These are phyloP conservation scores for Agaricus subrufescens DNA, from an alignment of 768 basidiomycete species.

Conservation along the genomic window DNA sequence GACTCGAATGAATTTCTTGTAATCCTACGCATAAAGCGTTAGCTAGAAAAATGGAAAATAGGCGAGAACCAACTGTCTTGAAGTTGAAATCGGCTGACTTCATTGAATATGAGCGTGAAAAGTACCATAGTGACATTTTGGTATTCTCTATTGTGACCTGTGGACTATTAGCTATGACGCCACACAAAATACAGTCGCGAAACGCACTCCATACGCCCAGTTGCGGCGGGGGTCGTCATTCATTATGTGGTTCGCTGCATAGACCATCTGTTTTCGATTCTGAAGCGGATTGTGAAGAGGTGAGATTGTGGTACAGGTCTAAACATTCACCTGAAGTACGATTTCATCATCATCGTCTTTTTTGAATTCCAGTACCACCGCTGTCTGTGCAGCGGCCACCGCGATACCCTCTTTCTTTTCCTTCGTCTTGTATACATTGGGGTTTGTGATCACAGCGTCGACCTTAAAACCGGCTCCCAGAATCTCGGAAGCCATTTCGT, in stretches of 20 bases:
- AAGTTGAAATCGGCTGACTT: slow-evolving; percentile 4
- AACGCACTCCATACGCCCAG: slow-evolving; percentile 3
- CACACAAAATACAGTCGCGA: too few relatives aligned
- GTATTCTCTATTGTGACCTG: slow-evolving; percentile 10
- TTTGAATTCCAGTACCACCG: background rate
- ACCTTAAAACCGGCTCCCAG: background rate
- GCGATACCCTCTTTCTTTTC: background rate
- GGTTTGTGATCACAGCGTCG: background rate
- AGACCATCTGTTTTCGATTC: background rate
- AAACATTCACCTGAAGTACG: background rate
- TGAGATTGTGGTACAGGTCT: background rate
- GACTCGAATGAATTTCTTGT: background rate
- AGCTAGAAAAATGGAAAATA: background rate
- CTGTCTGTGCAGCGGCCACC: background rate
- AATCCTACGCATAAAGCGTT: background rate
- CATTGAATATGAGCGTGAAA: slow-evolving; percentile 8
- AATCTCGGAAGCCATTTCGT: background rate
- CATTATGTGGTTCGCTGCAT: background rate
- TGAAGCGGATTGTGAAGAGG: background rate
- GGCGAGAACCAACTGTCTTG: background rate
- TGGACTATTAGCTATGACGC: background rate
- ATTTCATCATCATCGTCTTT: background rate
- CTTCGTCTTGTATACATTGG: background rate
- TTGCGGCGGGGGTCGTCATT: background rate
- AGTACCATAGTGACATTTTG: slow-evolving; percentile 7